A percentile compares a stretch with the other conserved stretches of the same genome.
These are phyloP conservation scores for Austroboletus niveus DNA, from an alignment of 1,284 basidiomycete genomes.

Conservation along the genomic window DNA sequence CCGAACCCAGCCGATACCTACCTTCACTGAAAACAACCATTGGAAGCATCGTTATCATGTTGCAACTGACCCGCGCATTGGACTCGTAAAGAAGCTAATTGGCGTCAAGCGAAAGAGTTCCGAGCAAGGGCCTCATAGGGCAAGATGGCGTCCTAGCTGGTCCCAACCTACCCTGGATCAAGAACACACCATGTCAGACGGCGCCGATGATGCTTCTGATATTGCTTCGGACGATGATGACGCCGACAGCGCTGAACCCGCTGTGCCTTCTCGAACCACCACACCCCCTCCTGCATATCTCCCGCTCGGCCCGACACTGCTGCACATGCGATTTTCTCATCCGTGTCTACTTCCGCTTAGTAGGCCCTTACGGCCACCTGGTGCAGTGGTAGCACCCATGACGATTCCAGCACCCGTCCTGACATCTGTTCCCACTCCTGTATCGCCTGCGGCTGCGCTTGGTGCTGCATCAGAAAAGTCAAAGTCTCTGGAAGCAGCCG, in stretches of 20 bases:
- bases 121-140: conserved; percentile 29
- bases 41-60: conserved; percentile 55
- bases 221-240: conserved; percentile 39
- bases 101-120: conserved; percentile 60
- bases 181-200: conserved; percentile 14
- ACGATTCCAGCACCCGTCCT: conserved; percentile 40
- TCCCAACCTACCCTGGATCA: conserved; percentile 39
- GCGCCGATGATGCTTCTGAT: conserved; percentile 35
- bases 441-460: conserved; percentile 68
- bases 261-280: conserved; percentile 48
- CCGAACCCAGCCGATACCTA: conserved; percentile 30
- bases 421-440: conserved; percentile 67
- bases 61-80: conserved; percentile 65
- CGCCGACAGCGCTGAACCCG: conserved; percentile 30
- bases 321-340: conserved; percentile 67
- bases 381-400: conserved; percentile 43
- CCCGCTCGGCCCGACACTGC: conserved; percentile 61
- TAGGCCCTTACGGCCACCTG: conserved; percentile 54
- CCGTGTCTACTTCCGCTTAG: conserved; percentile 55
- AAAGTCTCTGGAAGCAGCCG: conserved; percentile 64
- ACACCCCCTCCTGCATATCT: conserved; percentile 70
- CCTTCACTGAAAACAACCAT: conserved; percentile 22
- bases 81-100: conserved; percentile 59
- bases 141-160: conserved; percentile 38
- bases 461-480: conserved; percentile 60